Evolutionary conservation across 768 basidiomycete species (phyloP).

Genomic region (Mycena crocata): DNA sequence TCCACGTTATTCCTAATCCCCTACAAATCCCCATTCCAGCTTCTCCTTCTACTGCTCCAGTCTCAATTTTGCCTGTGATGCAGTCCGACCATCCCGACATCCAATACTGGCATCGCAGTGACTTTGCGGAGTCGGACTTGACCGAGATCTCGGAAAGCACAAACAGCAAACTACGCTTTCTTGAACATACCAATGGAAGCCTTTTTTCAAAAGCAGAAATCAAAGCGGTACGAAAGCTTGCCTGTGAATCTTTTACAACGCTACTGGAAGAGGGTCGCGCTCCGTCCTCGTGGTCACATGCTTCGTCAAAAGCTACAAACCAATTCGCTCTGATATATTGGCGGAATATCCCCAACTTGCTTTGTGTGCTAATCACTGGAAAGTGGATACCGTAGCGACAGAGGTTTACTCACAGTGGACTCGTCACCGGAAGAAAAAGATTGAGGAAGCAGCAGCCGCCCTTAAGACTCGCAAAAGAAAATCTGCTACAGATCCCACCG

Average conservation of each 20-base stretch:
- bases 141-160: neutral
- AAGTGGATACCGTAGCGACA: neutral
- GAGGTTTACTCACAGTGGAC: conserved; percentile 4
- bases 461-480: too few relatives aligned
- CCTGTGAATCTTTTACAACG: neutral
- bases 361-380: neutral
- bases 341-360: neutral
- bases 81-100: neutral
- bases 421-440: neutral
- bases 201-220: neutral
- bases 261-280: neutral
- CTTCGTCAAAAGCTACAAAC: neutral
- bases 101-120: neutral
- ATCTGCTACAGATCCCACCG: too few relatives aligned
- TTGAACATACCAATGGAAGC: neutral
- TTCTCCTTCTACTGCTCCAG: neutral
- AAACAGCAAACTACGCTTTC: neutral
- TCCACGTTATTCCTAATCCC: neutral
- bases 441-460: too few relatives aligned
- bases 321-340: neutral
- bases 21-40: neutral
- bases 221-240: neutral
- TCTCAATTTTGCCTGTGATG: neutral
- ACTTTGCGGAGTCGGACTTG: neutral
- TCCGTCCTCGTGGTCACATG: neutral